Evolutionary conservation across 164 flowering plant species (phyloP), one percentile per base, ranked within the genome.

Genomic region (Macadamia integrifolia): DNA sequence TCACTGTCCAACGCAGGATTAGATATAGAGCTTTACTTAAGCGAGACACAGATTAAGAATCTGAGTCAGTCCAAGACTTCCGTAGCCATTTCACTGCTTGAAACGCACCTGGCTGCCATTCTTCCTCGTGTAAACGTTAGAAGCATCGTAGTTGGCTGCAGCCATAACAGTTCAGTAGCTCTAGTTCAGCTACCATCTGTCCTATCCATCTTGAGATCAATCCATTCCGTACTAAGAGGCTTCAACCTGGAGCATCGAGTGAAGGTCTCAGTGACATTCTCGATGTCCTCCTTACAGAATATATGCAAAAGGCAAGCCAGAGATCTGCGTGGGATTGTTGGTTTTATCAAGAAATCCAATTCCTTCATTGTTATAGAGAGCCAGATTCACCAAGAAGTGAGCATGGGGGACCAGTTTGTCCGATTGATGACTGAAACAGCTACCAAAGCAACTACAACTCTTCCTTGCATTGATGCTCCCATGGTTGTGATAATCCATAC

Each of bases 1-100:
- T 29, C 74, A 49, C 65, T 79, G 23, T 62, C 66, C 12, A 44
- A 72, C 43, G 61, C 73, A 31, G 76, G 78, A 32, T 69, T 72
- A 14, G 30, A 72, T 13, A 80, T 80, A 58, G 82, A 83, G 75
- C 79, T 87, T 17, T 82, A 61, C 68, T 68, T 85, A 13, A 69
- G 66, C 40, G 65, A 67, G 53, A 68, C 61, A 43, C 64, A 53
- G 35, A 69, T 63, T 32, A 58, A 61, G 49, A 63, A 35, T 42
- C 61, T 75, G 43, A 52, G 59, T 11, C 61, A 35, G 30, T 79
- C 75, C 15, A 71, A 74, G 58, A 46, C 70, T 23, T 65, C 72
- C 9, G 40, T 5, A 35, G 71, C 78, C 17, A 14, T 69, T 69
- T 76, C 75, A 60, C 78, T 78, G 85, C 66, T 84, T 18, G 74